Base-by-base conservation (phyloP, 2,329 filamentous ascomycete genomes). In the Fusarium odoratissimum region DNA sequence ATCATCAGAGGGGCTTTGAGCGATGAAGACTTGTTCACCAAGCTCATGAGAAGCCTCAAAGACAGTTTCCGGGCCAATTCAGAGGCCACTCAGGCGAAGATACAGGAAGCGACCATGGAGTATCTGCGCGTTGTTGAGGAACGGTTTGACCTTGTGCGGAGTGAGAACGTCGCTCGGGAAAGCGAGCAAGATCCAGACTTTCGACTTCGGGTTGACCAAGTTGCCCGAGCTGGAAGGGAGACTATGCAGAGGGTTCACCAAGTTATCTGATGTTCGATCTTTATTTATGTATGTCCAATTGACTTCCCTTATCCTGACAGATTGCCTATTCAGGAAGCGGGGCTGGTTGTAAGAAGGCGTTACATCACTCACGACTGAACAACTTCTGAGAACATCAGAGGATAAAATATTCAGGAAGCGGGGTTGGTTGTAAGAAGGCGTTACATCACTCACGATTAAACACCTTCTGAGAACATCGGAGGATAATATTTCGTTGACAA, bases 151-250 rank as follows among this genome's bases (percentile, higher is more conserved):
- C 81, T 84, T 6, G 59, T 84, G 12, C 74, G 82, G 5, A 77
- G 70, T 21, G 83, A 84, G 40, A 83, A 83, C 60, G 80, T 79
- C 9, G 79, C 78, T 0, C 23, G 75, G 28, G 83, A 85, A 72
- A 80, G 79, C 25, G 82, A 83, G 57, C 71, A 69, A 46, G 80
- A 85, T 48, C 79, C 79, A 2, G 80, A 75, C 25, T 83, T 83
- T 46, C 73, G 82, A 9, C 23, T 49, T 2, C 74, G 79, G 8
- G 80, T 84, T 21, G 77, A 79, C 6, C 49, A 60, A 1, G 42
- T 33, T 9, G 31, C 52, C 0, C 52, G 23, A n/a, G 35, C 21
- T 6, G 69, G 65, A 1, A 67, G 42, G 19, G 58, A 61, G 8
- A 60, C 38, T 12, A 65, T 75, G 33, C 38, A 44, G 17, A 60